Evolutionary conservation across 192 early-diverging fungal genomes (phyloP).

Genomic region (Linnemannia exigua): DNA sequence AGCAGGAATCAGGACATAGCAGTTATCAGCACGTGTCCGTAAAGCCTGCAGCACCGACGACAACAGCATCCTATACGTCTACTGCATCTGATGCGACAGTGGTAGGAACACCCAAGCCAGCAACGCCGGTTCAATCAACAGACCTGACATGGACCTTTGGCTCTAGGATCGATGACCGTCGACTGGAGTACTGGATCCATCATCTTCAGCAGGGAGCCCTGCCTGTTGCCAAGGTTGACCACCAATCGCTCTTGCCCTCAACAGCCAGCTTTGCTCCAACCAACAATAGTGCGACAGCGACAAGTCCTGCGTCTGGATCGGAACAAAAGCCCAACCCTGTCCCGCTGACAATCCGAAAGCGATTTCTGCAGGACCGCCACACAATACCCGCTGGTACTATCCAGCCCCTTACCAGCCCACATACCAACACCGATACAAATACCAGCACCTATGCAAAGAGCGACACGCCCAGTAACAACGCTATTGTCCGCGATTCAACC

Average conservation of each 20-base stretch:
- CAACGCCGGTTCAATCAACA: constrained; percentile 7
- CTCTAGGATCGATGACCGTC: constrained; percentile 37
- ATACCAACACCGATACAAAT: background rate
- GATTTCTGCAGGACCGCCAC: constrained; percentile 36
- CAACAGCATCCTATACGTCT: background rate
- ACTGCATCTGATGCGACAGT: constrained; percentile 18
- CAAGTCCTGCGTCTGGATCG: constrained; percentile 1
- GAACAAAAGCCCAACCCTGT: constrained; percentile 19
- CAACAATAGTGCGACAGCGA: constrained; percentile 1
- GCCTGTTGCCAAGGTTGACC: constrained; percentile 23
- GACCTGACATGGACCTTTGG: constrained; percentile 52
- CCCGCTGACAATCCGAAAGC: constrained; percentile 20
- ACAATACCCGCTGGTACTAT: constrained; percentile 49
- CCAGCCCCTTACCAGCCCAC: constrained; percentile 12
- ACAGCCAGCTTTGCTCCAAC: constrained; percentile 18
- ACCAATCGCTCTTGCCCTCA: constrained; percentile 20
- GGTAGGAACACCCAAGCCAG: background rate
- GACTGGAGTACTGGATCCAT: constrained; percentile 39
- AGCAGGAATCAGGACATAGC: background rate
- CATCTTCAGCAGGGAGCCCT: constrained; percentile 22
- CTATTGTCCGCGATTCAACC: constrained; percentile 12
- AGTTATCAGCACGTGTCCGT: background rate
- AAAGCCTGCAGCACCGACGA: background rate
- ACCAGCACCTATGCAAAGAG: background rate
- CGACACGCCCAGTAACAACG: background rate